Base-by-base conservation (phyloP, 2,329 filamentous ascomycete genomes). In the Microthyrium microscopicum region DNA sequence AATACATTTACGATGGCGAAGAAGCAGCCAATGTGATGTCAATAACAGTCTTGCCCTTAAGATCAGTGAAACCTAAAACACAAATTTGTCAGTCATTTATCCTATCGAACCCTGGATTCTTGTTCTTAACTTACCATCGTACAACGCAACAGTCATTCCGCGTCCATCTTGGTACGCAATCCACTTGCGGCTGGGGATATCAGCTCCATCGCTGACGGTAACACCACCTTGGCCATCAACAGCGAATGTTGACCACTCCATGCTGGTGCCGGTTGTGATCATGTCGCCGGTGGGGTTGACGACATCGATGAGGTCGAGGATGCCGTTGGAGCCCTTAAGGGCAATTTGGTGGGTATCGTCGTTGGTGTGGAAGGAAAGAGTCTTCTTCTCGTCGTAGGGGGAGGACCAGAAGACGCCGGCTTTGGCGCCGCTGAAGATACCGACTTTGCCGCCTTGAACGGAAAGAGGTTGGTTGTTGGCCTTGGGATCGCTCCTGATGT, bases 231-330 rank as follows among this genome's bases (percentile, higher is more conserved):
- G 44, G 22, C 40, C 42, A 19, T 50, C 44, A 31, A 41, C 42
- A 1, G 46, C 48, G 34, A 51, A 51, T 2, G 46, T 47, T 12
- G 41, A 44, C 46, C 47, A 49, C 31, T 51, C 47, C 40, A 48
- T 47, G 33, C 45, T 26, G 31, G 44, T 41, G 12, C 48, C 46
- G 11, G 33, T 36, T 5, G 46, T 46, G 33, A 51, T 48, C 9
- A 9, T 43, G 13, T 27, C 36, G 3, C 30, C 34, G 15, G 31
- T 40, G 9, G 47, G 46, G 20, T 42, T 48, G 7, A 42, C 43
- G 4, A 44, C 41, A 31, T 49, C 47, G 12, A 47, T 38, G 18
- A 47, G 19, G 22, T 47, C 45, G 9, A 50, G 37, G 12, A 51
- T 39, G 7, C 46, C 43, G 29, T 40, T 41, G 1, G 44, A 24